Conservation (phyloP, 2,329 filamentous ascomycete species). For the Aspergillus tubingensis region DNA sequence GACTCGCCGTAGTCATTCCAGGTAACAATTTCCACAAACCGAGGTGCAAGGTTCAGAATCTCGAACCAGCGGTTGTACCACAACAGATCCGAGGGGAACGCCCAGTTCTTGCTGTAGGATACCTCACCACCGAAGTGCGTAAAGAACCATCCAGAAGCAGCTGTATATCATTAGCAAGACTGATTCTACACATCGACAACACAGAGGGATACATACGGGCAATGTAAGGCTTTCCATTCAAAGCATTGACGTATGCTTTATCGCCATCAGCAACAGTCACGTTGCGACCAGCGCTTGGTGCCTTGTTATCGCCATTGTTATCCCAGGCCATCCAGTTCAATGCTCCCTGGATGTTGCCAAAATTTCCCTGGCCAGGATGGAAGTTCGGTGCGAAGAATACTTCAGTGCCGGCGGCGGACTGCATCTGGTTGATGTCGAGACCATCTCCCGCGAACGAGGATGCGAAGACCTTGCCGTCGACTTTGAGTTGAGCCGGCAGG, state of each 20-base stretch:
- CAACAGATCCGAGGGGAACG: conserved; percentile 48
- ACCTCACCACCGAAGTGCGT: conserved; percentile 52
- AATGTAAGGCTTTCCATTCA: conserved; percentile 51
- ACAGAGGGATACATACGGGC: conserved; percentile 38
- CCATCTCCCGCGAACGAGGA: conserved; percentile 57
- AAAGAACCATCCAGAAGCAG: conserved; percentile 54
- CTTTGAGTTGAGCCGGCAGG: conserved; percentile 50
- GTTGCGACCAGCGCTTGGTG: conserved; percentile 43
- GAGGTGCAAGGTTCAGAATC: conserved; percentile 48
- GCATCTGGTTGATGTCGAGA: conserved; percentile 47
- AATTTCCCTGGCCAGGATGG: conserved; percentile 44
- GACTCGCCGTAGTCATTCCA: conserved; percentile 59
- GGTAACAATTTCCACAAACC: conserved; percentile 52
- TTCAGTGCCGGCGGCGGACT: conserved; percentile 45
- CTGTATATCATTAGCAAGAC: conserved; percentile 20
- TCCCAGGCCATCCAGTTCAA: conserved; percentile 52
- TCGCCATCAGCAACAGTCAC: conserved; percentile 47
- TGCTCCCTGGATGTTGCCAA: conserved; percentile 43
- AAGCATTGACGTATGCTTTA: conserved; percentile 34
- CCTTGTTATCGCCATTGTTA: conserved; percentile 51
- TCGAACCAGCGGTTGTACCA: conserved; percentile 49
- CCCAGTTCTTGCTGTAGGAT: conserved; percentile 56
- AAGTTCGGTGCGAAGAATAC: conserved; percentile 57
- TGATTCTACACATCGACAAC: background rate
- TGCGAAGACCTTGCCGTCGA: conserved; percentile 54